Evolutionary conservation across 2,329 filamentous ascomycete genomes (phyloP).

Genomic region (Paracoccidioides lutzii): DNA sequence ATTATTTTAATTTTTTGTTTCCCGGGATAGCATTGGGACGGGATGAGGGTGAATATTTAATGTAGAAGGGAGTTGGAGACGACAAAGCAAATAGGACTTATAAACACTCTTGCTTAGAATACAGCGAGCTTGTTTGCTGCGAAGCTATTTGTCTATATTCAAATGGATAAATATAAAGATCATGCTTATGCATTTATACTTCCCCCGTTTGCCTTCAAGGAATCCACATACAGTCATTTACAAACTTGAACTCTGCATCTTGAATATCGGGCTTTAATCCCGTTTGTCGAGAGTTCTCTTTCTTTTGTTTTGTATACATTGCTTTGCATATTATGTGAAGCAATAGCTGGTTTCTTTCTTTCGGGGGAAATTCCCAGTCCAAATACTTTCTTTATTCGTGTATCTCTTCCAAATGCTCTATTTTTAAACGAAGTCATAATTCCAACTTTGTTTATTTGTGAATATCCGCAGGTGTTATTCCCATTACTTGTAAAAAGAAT

Average conservation of each 20-base stretch:
- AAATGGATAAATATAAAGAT: not conserved
- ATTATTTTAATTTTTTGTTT: not conserved
- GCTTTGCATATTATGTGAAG: no score
- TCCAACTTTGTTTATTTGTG: not conserved
- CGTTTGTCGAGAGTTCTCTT: no score
- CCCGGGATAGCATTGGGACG: not conserved
- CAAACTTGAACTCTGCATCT: no score
- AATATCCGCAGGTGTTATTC: not conserved
- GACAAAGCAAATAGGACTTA: not conserved
- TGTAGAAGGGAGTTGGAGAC: not conserved
- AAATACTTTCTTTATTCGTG: not conserved
- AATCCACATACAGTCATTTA: not conserved
- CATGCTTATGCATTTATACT: not conserved
- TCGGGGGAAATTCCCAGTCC: not conserved
- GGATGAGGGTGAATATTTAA: not conserved
- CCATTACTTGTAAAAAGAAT: no score
- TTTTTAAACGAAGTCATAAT: not conserved
- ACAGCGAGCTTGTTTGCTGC: not conserved
- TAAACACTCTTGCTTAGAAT: no score
- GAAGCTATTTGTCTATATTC: not conserved
- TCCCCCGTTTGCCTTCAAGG: not conserved
- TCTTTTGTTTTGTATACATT: no score
- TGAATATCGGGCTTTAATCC: no score
- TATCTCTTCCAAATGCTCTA: not conserved
- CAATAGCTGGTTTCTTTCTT: not conserved